These are phyloP conservation scores for Scleroderma citrinum DNA, from an alignment of 768 basidiomycete genomes.

Conservation along the genomic window DNA sequence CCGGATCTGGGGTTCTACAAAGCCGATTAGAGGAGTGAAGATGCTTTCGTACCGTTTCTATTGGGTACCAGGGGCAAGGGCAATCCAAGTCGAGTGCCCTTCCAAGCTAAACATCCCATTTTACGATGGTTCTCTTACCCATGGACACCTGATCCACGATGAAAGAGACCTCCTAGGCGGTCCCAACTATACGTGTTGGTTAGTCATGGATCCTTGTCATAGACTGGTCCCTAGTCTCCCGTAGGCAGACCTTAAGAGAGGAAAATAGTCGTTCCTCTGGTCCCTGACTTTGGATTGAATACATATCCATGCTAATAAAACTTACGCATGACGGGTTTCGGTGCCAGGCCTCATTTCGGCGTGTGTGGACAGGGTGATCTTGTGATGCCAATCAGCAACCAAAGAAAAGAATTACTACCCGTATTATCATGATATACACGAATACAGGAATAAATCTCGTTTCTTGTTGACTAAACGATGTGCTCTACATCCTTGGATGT, in stretches of 20 bases:
- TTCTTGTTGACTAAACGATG: constrained; percentile 13
- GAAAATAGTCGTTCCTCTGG: no score
- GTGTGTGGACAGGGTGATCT: constrained; percentile 28
- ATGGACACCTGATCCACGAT: constrained; percentile 75
- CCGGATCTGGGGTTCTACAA: constrained; percentile 40
- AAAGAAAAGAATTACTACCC: neutral
- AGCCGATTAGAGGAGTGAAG: neutral
- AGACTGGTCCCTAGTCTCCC: no score
- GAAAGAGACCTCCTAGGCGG: constrained; percentile 70
- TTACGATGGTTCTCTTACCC: constrained; percentile 51
- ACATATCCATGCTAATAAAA: constrained; percentile 24
- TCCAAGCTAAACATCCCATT: constrained; percentile 79
- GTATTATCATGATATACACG: constrained; percentile 12
- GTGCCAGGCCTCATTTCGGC: constrained; percentile 22
- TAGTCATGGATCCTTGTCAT: neutral
- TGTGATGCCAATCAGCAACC: constrained; percentile 3
- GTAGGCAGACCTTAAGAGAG: no score
- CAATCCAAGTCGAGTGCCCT: constrained; percentile 79
- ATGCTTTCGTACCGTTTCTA: neutral
- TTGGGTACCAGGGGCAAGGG: constrained; percentile 41
- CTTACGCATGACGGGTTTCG: constrained; percentile 26
- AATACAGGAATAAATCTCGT: constrained; percentile 22
- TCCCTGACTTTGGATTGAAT: constrained; percentile 24
- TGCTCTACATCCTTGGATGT: constrained; percentile 11
- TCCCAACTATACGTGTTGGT: constrained; percentile 37